phyloP scores from a whole-genome alignment of 2,329 filamentous ascomycete species.

The Pseudogymnoascus sp. region DNA sequence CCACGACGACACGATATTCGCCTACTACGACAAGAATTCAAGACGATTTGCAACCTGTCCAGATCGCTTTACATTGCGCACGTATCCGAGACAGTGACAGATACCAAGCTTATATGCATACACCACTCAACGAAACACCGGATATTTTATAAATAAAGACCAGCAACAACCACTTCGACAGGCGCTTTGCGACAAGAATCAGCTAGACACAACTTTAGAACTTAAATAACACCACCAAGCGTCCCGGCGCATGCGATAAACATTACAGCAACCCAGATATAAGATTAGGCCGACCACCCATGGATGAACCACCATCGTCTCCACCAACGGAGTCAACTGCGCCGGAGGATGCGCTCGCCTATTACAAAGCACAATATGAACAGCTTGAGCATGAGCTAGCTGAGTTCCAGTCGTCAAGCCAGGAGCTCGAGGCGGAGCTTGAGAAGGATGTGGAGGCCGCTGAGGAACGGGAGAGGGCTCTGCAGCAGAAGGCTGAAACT shows the following conservation, averaged over 20 bases:
- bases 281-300: neutral
- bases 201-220: neutral
- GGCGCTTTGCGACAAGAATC: neutral
- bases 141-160: conserved; percentile 2
- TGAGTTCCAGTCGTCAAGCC: conserved; percentile 89
- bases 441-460: conserved; percentile 94
- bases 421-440: conserved; percentile 86
- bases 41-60: neutral
- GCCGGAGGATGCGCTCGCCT: conserved; percentile 70
- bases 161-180: neutral
- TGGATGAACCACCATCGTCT: conserved; percentile 50
- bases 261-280: conserved; percentile 1
- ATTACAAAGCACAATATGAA: conserved; percentile 96
- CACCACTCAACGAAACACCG: neutral
- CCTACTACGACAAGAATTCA: neutral
- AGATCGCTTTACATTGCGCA: conserved; percentile 2
- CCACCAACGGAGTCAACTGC: conserved; percentile 47
- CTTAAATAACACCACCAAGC: neutral
- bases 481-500: conserved; percentile 81
- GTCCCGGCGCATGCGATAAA: conserved; percentile 2
- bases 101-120: conserved; percentile 2
- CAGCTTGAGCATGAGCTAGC: conserved; percentile 82
- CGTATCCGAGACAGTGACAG: neutral
- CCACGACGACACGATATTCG: neutral
- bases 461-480: conserved; percentile 79